Percentiles rank a stretch among this genome's conserved stretches.
Conservation (phyloP, 2,329 filamentous ascomycete species). For the Paecilomyces formosus region DNA sequence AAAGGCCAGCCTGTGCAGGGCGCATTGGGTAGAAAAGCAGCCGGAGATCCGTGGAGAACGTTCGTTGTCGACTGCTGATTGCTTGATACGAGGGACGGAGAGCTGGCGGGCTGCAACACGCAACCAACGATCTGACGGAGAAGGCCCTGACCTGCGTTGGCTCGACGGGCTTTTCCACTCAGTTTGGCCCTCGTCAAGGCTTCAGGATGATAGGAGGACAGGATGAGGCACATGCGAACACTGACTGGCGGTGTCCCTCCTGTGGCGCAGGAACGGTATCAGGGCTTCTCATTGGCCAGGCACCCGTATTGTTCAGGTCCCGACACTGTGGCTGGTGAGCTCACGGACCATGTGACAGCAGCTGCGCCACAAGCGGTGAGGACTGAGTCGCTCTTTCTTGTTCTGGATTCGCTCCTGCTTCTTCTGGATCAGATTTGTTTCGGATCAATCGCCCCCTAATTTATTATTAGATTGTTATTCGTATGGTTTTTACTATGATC, state of each 20-base stretch:
- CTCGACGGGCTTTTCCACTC: background rate
- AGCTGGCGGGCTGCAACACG: background rate
- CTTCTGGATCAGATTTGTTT: background rate
- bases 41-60: conserved; percentile 5
- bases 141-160: background rate
- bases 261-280: background rate
- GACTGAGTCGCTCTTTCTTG: background rate
- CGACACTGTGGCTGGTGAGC: conserved; percentile 24
- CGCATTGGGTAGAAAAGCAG: conserved; percentile 5
- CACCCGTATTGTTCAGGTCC: conserved; percentile 5
- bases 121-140: background rate
- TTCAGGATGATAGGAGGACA: background rate
- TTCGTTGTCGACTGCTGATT: conserved; percentile 18
- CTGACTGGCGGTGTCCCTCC: background rate
- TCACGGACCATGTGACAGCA: background rate
- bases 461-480: no score
- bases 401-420: background rate
- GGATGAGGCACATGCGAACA: background rate
- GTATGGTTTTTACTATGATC: no score
- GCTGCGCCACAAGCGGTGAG: background rate
- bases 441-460: background rate
- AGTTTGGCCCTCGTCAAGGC: background rate
- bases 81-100: conserved; percentile 2
- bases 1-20: background rate
- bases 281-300: conserved; percentile 17